Evolutionary conservation across 202 grass and related monocot genomes (phyloP), one percentile per base, ranked within the genome.

Genomic region (Thinopyrum obtusiflorum): DNA sequence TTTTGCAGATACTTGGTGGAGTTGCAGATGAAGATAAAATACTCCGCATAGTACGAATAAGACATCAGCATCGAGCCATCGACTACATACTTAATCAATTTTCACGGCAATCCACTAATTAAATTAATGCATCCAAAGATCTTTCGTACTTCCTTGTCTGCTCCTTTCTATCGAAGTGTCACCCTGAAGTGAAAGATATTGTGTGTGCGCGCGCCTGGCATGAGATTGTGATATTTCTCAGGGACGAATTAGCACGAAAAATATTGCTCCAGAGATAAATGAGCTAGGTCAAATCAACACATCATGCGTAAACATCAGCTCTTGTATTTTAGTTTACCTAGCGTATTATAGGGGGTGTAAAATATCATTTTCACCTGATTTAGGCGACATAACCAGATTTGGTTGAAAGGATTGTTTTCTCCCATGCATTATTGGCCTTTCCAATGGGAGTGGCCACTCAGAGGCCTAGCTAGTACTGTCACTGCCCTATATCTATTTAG

Each of bases 281-380:
- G 76, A 27, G 12, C 20, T 21, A 26, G 12, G 37, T 57, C 36
- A 80, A 61, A 80, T 80, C 13, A 25, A 44, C 25, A 55, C 27
- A 76, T 53, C 36, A 20, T 11, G 11, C 7, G 0, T 68, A 11
- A 7, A 57, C 17, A 60, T 42, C 9, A 57, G 47, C 29, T 76
- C 0, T 82, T 44, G 32, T 66, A 2, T 9, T 21, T 8, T 37
- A 29, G 27, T 76, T 28, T 10, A 29, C 20, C 12, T 31, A 15
- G 18, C 18, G 46, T 76, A 55, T 12, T 73, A 12, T 13, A 5
- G 31, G 35, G 13, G 7, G 55, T 35, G 23, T 0, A 80, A 53
- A 77, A 57, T 78, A 86, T 89, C 65, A 21, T 79, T 89, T 79
- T 79, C 33, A 31, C 40, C 37, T 6, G 71, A 86, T 90, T 71